Percentiles rank a stretch among this genome's conserved stretches.
phyloP scores from a whole-genome alignment of 148 eudicot species.

The Selenicereus undatus region DNA sequence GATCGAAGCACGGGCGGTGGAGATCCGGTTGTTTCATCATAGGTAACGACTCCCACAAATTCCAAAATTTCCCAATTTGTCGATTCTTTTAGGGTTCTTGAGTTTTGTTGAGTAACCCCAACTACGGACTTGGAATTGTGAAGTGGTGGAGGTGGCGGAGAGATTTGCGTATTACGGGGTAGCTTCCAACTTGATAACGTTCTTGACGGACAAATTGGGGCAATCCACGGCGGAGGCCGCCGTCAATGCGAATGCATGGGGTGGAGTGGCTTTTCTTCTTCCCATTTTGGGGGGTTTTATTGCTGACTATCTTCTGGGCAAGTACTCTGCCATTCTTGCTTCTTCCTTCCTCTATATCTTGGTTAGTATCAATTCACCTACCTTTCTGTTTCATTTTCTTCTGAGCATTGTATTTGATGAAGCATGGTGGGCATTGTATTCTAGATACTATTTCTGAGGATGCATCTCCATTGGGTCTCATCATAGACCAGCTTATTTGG shows the following conservation, averaged over 20 bases:
- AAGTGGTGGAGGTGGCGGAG: conserved; percentile 34
- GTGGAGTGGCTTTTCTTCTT: conserved; percentile 33
- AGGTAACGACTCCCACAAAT: conserved; percentile 25
- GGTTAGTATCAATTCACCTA: conserved; percentile 26
- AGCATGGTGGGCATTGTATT: too few species aligned
- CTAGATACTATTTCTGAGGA: too few species aligned
- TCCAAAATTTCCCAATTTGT: too few species aligned
- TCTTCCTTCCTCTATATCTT: conserved; percentile 42
- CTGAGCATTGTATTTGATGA: too few species aligned
- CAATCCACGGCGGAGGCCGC: conserved; percentile 50
- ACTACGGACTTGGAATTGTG: conserved; percentile 12
- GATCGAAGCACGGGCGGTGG: conserved; percentile 56
- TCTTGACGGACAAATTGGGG: conserved; percentile 36
- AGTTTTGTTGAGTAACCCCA: background rate
- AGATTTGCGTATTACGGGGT: conserved; percentile 37
- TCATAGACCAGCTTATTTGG: too few species aligned
- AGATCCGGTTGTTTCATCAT: conserved; percentile 55
- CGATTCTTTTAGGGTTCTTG: background rate
- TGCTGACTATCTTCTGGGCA: conserved; percentile 51
- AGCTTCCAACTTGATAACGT: conserved; percentile 27
- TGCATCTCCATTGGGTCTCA: too few species aligned
- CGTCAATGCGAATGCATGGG: conserved; percentile 43
- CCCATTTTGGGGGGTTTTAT: conserved; percentile 46
- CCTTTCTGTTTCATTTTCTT: background rate
- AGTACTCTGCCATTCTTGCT: conserved; percentile 31